Evolutionary conservation across 73 alveolate genomes (phyloP), one percentile per base, ranked within the genome.

Genomic region (Blepharisma stoltei): DNA sequence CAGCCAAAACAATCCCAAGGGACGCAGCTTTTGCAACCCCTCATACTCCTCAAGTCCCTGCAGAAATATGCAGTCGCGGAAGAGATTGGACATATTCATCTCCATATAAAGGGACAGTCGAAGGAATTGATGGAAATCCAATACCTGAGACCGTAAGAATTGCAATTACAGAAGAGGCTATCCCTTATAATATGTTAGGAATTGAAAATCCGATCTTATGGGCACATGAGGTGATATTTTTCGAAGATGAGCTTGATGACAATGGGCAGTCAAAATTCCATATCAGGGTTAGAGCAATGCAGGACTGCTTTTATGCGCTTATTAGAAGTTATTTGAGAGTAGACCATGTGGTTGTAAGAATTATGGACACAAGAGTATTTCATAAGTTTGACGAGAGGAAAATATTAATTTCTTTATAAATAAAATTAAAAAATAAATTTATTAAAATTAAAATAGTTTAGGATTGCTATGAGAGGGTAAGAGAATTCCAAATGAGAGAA

Each of bases 221-320:
- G 86, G 91, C 88, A 77, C 83, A 84, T 49, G 95, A 93, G 76
- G 87, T 93, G 21, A 89, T 83, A 20, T 83, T 97, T 25, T 97
- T 71, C 76, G 99, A 95, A 78, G 99, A 95, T 82, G 99, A 97
- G 80, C 88, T 97, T 46, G 98, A 95, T 18, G 99, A 97, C 84
- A 82, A 86, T 65, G 99, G 99, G 21, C 79, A 81, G 54, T 76
- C 94, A 38, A 91, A 86, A 67, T 78, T 91, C 55, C 87, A 80
- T 82, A 85, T 95, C 66, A 93, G 99, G 82, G 94, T 93, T 85
- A 93, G 99, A 88, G 88, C 92, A 7, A 97, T 97, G 99, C 87
- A 84, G 67, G 99, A 97, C 67, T 97, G 99, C 71, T 97, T 92
- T 88, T 97, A 89, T 87, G 97, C 94, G 20, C 86, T 97, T 45